Evolutionary conservation across 768 basidiomycete genomes (phyloP), one percentile per base, ranked within the genome.

Genomic region (Galerina marginata): DNA sequence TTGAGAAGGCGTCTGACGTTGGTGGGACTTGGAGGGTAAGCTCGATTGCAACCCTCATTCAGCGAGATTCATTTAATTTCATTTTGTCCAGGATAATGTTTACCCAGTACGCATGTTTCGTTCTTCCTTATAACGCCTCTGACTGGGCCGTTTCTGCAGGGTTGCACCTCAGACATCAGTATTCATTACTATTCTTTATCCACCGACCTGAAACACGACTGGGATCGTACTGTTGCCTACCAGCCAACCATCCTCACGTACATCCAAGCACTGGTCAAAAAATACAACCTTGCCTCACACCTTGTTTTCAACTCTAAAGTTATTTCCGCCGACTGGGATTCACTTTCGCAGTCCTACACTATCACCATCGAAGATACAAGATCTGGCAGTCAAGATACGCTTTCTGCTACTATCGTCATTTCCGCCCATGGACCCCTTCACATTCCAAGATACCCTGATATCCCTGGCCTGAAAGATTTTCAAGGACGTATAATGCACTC

Each of bases 1-100:
- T 75, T 37, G 83, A 84, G 65, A 79, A 81, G 55, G 77, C 70
- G 9, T 50, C 60, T 11, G 77, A 79, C 39, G 75, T 83, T 20
- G 83, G 83, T 6, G 82, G 83, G 33, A 80, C 80, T 20, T 84
- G 83, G 83, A 75, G 79, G 60, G 82, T 84, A 61, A 62, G 81
- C 29, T 7, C 7, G 5, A 7, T 29, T 9, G 33, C 6, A 46
- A 10, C 11, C n/a, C 11, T n/a, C 15, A 9, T 26, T 37, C 15
- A 15, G n/a, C 38, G 42, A 51, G 14, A 16, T 11, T 20, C 20
- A 9, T 20, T 15, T 37, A 45, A 58, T 26, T 7, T 3, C 29
- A 33, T 33, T 38, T 9, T n/a, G 38, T 11, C 14, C 23, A 79
- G 78, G 71, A 74, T 23, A 76, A 78, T 39, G 67, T 65, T 2